Evolutionary conservation across 2,329 filamentous ascomycete genomes (phyloP).

Genomic region (Aspergillus sp.): DNA sequence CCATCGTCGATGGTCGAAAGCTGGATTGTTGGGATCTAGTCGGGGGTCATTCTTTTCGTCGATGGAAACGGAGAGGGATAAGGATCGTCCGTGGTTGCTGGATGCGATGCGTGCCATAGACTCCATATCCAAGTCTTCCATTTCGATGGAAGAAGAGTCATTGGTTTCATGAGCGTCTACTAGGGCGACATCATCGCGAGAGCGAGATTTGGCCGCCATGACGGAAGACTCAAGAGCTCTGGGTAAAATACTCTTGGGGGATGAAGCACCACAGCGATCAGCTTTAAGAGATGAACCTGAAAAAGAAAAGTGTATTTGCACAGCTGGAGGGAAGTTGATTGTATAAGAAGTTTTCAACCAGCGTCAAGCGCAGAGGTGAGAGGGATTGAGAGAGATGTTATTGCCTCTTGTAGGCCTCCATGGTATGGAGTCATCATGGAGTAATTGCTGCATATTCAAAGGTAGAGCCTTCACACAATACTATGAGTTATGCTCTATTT

Average conservation of each 20-base stretch:
- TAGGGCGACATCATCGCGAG: not conserved
- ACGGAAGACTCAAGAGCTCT: not conserved
- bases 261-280: not conserved
- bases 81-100: conserved; percentile 18
- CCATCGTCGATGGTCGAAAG: conserved; percentile 26
- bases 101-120: conserved; percentile 22
- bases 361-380: no score
- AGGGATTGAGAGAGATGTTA: no score
- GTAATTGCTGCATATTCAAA: not conserved
- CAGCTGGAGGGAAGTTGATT: no score
- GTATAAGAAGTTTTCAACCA: not conserved
- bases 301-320: no score
- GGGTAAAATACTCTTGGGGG: not conserved
- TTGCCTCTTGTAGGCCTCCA: no score
- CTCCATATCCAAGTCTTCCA: conserved; percentile 1
- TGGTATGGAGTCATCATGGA: no score
- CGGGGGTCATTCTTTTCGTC: conserved; percentile 16
- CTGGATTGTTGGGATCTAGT: conserved; percentile 20
- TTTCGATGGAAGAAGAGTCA: not conserved
- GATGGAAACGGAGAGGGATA: conserved; percentile 11
- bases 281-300: no score
- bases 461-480: no score
- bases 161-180: not conserved
- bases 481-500: not conserved
- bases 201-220: not conserved